A percentile compares a stretch with the other conserved stretches of the same genome.
These are phyloP conservation scores for Tagetes patula DNA, from an alignment of 129 eudicot genomes.

Conservation along the genomic window DNA sequence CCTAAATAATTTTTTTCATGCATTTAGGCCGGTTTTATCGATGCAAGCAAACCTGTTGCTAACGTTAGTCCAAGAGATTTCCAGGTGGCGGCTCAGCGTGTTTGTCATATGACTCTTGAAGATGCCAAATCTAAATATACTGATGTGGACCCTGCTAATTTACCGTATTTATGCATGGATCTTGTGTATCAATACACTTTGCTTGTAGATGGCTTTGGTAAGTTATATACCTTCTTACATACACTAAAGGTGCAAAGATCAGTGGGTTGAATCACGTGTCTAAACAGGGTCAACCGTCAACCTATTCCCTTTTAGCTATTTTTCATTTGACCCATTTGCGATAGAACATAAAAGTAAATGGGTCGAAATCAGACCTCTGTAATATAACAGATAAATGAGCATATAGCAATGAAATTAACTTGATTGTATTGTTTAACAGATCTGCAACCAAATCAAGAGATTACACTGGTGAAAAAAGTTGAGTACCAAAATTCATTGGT, in stretches of 20 bases:
- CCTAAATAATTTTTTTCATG: not conserved
- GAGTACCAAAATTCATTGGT: constrained; percentile 74
- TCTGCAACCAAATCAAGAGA: constrained; percentile 63
- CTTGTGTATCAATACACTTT: constrained; percentile 89
- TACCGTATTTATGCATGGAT: constrained; percentile 95
- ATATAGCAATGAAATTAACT: not conserved
- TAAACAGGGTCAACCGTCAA: not conserved
- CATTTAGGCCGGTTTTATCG: constrained; percentile 78
- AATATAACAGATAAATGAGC: not conserved
- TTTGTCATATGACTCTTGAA: constrained; percentile 63
- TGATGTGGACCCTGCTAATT: constrained; percentile 48
- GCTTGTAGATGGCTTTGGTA: constrained; percentile 96
- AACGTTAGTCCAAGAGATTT: constrained; percentile 74
- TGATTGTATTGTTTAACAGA: constrained; percentile 44
- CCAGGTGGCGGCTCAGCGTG: constrained; percentile 73
- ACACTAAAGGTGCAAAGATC: not conserved
- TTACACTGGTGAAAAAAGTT: constrained; percentile 80
- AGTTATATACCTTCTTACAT: constrained; percentile 34
- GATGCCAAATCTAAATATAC: constrained; percentile 60
- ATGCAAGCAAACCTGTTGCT: constrained; percentile 57
- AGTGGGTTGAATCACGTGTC: not conserved
- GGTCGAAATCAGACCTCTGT: not conserved
- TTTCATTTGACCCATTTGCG: not conserved
- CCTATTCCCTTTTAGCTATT: not conserved
- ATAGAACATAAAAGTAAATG: not conserved